A percentile compares a stretch with the other conserved stretches of the same genome.
Conservation (phyloP, 768 basidiomycete species). For the Crassisporium funariophilum region DNA sequence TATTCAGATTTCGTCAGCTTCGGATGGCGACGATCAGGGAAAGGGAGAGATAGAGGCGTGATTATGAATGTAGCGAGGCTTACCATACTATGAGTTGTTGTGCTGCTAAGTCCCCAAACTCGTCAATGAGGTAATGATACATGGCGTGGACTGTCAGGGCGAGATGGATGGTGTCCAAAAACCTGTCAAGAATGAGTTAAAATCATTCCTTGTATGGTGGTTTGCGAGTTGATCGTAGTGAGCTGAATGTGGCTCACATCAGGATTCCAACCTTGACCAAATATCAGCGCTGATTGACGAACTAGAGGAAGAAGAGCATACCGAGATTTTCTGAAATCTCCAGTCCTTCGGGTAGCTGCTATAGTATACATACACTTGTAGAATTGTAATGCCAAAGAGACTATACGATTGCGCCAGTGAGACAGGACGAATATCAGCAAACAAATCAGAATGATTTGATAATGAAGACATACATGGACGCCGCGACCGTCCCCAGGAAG, state of each 20-base stretch:
- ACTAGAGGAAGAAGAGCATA: too few species aligned
- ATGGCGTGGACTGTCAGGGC: constrained; percentile 32
- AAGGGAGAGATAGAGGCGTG: too few species aligned
- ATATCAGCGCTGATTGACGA: too few species aligned
- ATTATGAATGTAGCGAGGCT: constrained; percentile 2
- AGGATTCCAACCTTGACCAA: too few species aligned
- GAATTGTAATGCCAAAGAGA: constrained; percentile 7
- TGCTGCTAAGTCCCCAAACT: constrained; percentile 30
- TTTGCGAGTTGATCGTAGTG: too few species aligned
- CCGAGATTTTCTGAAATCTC: constrained; percentile 10
- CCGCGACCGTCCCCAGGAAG: background rate
- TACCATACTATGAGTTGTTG: constrained; percentile 32
- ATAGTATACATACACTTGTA: constrained; percentile 12
- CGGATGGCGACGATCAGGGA: too few species aligned
- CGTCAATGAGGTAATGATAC: constrained; percentile 35
- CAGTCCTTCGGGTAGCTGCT: constrained; percentile 12
- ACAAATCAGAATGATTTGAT: too few species aligned
- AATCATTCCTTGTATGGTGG: too few species aligned
- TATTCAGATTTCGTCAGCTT: background rate
- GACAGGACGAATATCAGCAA: background rate
- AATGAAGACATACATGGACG: background rate
- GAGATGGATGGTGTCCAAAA: constrained; percentile 35
- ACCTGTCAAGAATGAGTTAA: constrained; percentile 25
- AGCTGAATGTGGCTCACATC: too few species aligned
- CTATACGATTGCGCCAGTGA: background rate